Evolutionary conservation across 2,329 filamentous ascomycete genomes (phyloP).

Genomic region (Canariomyces notabilis): DNA sequence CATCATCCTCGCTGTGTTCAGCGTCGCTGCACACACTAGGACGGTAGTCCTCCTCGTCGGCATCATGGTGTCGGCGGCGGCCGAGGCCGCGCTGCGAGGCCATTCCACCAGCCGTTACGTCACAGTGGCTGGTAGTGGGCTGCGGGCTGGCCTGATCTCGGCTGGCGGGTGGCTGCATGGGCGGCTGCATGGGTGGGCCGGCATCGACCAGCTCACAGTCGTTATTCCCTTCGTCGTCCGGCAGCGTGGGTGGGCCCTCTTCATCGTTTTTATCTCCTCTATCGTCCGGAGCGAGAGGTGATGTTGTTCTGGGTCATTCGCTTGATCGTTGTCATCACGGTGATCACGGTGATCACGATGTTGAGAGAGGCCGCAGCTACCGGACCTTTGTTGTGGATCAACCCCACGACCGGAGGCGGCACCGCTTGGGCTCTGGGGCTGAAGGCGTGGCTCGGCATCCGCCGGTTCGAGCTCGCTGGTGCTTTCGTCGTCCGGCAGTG

Average conservation of each 20-base stretch:
- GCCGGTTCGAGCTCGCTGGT: conserved; percentile 1
- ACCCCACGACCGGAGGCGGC: conserved; percentile 7
- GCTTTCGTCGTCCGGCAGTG: background rate
- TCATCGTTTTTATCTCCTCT: background rate
- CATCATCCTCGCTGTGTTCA: conserved; percentile 10
- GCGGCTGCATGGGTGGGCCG: conserved; percentile 6
- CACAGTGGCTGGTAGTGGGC: no score
- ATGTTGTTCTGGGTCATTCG: background rate
- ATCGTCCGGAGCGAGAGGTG: background rate
- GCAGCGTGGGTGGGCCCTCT: background rate
- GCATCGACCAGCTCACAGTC: conserved; percentile 1
- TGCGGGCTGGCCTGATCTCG: conserved; percentile 1
- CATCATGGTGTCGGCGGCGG: conserved; percentile 12
- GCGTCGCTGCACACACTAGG: conserved; percentile 6
- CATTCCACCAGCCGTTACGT: no score
- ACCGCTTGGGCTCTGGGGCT: conserved; percentile 2
- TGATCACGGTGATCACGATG: conserved; percentile 5
- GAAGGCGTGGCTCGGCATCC: conserved; percentile 2
- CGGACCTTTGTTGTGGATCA: conserved; percentile 4
- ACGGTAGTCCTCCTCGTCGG: conserved; percentile 10
- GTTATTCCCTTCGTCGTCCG: background rate
- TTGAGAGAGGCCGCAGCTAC: conserved; percentile 10
- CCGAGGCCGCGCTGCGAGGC: conserved; percentile 12
- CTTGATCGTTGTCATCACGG: conserved; percentile 6
- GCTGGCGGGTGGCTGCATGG: conserved; percentile 8